Evolutionary conservation across 2,329 filamentous ascomycete species (phyloP), one percentile per base, ranked within the genome.

Genomic region (Graphium sp.): DNA sequence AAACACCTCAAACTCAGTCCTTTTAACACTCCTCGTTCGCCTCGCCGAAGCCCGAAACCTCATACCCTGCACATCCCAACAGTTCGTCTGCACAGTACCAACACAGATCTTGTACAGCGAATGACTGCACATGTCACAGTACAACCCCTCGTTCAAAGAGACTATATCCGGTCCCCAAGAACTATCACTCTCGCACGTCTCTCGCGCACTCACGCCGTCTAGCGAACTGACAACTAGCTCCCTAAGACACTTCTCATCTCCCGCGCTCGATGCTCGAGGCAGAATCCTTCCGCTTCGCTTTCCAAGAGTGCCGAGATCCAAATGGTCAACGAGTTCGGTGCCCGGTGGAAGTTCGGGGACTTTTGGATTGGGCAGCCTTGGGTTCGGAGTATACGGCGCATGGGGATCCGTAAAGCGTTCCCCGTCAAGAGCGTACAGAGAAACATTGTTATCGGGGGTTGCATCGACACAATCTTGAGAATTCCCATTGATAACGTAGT

Each of bases 401-500:
- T 24, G 22, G 6, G 22, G 22, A 24, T 24, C 22, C n/a, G 15
- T 24, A n/a, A 24, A 12, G 11, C 11, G 22, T 14, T 14, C 15
- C n/a, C 22, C 22, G 11, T 24, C 22, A 7, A 6, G 7, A 14
- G 6, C 6, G 22, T 24, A 24, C 12, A 24, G 22, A 7, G 22
- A 24, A n/a, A 24, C 22, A n/a, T 24, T 24, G 11, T 24, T 24
- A 24, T 24, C 22, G 11, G 15, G n/a, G 15, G 22, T 6, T 6
- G 6, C 11, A n/a, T n/a, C n/a, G 11, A 24, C 6, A 24, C 22
- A 24, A 6, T n/a, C 15, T 14, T 24, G 22, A 7, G 15, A n/a
- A 14, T 24, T 24, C 22, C 22, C 22, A n/a, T 24, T 24, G 22
- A 24, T 24, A 14, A 24, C 15, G 22, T 24, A 24, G 22, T 24